phyloP scores from a whole-genome alignment of 2,329 filamentous ascomycete species.

The Penicillium digitatum region DNA sequence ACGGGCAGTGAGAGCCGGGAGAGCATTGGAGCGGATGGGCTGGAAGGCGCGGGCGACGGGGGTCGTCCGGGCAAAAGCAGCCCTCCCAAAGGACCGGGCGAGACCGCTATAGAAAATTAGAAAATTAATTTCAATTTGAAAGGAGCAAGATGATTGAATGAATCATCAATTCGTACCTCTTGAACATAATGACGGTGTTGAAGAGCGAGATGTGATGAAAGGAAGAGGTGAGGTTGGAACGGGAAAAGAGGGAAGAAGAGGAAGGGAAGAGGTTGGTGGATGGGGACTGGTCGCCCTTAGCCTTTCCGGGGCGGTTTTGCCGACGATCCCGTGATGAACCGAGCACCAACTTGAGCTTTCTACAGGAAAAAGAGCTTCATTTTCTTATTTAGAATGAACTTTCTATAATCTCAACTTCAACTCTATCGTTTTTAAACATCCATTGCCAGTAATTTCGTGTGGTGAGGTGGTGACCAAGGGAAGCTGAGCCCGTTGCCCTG shows the following conservation, averaged over 20 bases:
- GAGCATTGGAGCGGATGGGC: conserved; percentile 54
- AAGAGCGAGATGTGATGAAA: conserved; percentile 37
- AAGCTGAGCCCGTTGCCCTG: conserved; percentile 15
- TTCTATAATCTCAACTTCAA: background rate
- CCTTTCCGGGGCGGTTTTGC: conserved; percentile 44
- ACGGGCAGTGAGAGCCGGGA: conserved; percentile 57
- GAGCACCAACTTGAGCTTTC: conserved; percentile 18
- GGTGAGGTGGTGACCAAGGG: conserved; percentile 6
- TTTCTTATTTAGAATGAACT: background rate
- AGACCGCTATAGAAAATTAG: conserved; percentile 53
- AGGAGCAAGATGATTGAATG: conserved; percentile 23
- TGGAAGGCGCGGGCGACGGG: conserved; percentile 54
- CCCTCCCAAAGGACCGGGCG: conserved; percentile 61
- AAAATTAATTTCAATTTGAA: conserved; percentile 31
- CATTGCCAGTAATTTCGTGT: conserved; percentile 1
- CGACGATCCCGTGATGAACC: conserved; percentile 43
- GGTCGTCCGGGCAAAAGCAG: conserved; percentile 55
- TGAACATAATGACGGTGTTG: conserved; percentile 56
- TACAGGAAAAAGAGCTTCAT: background rate
- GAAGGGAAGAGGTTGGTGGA: conserved; percentile 35
- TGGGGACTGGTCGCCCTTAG: conserved; percentile 35
- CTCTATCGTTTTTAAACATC: background rate
- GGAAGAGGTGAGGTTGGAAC: conserved; percentile 21
- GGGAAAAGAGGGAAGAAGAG: conserved; percentile 33
- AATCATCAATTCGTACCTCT: conserved; percentile 50